These are phyloP conservation scores for Xylaria sp. DNA, from an alignment of 2,329 filamentous ascomycete genomes.

Conservation along the genomic window DNA sequence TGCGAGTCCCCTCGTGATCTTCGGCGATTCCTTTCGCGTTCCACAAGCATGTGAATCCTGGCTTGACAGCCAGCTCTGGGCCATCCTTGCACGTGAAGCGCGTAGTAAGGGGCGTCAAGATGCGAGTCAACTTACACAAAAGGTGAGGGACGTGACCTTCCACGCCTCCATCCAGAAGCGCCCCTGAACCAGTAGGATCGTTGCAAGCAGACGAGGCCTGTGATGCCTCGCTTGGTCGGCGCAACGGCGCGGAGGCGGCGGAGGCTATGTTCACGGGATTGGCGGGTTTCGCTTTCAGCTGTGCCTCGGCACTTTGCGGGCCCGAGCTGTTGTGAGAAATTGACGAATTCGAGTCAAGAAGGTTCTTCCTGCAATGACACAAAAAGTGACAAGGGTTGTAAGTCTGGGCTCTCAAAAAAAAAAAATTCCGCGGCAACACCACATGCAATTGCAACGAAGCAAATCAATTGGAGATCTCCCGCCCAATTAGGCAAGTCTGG, in stretches of 20 bases:
- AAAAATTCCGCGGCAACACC: conserved; percentile 2
- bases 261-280: conserved; percentile 42
- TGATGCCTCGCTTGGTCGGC: conserved; percentile 30
- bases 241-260: conserved; percentile 33
- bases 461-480: conserved; percentile 24
- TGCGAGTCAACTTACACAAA: conserved; percentile 47
- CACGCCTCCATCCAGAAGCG: conserved; percentile 30
- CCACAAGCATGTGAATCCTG: conserved; percentile 14
- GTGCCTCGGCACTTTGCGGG: conserved; percentile 48
- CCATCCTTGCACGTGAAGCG: conserved; percentile 35
- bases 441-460: too few relatives aligned
- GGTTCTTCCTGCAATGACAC: conserved; percentile 35
- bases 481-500: neutral
- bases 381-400: conserved; percentile 29
- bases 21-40: conserved; percentile 12
- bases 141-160: conserved; percentile 52
- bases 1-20: conserved; percentile 17
- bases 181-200: conserved; percentile 29
- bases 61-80: conserved; percentile 10
- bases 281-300: conserved; percentile 41
- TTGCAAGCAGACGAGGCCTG: conserved; percentile 28
- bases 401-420: conserved; percentile 24
- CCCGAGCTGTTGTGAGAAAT: conserved; percentile 25
- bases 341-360: conserved; percentile 34
- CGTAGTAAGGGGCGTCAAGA: conserved; percentile 20